Conservation (phyloP, 768 basidiomycete genomes). For the Lactarius sp. region DNA sequence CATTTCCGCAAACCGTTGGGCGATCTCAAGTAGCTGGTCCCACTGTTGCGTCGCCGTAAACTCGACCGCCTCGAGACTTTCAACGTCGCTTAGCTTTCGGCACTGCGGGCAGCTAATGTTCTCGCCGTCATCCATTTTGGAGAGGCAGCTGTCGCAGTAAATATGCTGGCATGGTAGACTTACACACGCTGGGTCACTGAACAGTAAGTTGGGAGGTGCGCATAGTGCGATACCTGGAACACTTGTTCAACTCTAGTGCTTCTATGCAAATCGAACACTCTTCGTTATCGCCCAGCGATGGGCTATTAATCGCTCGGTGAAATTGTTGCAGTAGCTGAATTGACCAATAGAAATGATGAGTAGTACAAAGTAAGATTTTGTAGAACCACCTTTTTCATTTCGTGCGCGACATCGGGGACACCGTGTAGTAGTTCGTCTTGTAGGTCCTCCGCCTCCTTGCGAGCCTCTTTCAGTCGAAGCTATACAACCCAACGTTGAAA, state of each 20-base stretch:
- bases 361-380: neutral
- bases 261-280: conserved; percentile 40
- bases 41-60: conserved; percentile 41
- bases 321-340: conserved; percentile 40
- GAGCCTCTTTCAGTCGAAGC: conserved; percentile 34
- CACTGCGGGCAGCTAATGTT: conserved; percentile 38
- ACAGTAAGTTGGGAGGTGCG: neutral
- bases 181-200: neutral
- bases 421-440: conserved; percentile 30
- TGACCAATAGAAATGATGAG: neutral
- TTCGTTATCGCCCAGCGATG: conserved; percentile 36
- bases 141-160: conserved; percentile 39
- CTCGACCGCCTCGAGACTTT: conserved; percentile 35
- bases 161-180: conserved; percentile 44
- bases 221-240: conserved; percentile 30
- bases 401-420: conserved; percentile 33
- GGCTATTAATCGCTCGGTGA: conserved; percentile 36
- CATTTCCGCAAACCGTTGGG: conserved; percentile 37
- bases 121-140: conserved; percentile 30
- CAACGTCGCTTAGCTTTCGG: conserved; percentile 29
- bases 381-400: conserved; percentile 40
- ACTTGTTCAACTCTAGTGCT: conserved; percentile 32
- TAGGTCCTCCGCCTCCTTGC: conserved; percentile 38
- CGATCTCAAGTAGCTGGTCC: conserved; percentile 40
- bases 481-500: conserved; percentile 9